Evolutionary conservation across 306 rosid genomes (phyloP).

Genomic region (Vachellia pachyceras): DNA sequence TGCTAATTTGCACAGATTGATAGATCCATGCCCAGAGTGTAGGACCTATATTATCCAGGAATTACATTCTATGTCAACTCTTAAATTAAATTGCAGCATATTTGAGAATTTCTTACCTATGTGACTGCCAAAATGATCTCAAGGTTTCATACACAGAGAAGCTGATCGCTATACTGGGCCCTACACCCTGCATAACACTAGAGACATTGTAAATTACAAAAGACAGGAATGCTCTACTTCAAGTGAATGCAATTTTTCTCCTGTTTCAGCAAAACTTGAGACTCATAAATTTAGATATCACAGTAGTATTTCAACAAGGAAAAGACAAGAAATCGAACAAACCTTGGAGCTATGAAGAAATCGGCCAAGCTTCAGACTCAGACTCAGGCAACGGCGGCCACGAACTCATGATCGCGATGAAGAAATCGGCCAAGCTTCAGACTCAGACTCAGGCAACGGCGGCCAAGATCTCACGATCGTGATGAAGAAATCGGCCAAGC

Average conservation of each 20-base stretch:
- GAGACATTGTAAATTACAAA: constrained; percentile 28
- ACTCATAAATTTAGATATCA: too few species aligned
- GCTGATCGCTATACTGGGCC: constrained; percentile 95
- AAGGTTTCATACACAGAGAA: constrained; percentile 89
- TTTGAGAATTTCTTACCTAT: constrained; percentile 59
- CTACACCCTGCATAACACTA: constrained; percentile 79
- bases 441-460: too few species aligned
- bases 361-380: too few species aligned
- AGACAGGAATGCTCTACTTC: constrained; percentile 25
- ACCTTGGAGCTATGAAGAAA: too few species aligned
- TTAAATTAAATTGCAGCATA: constrained; percentile 14
- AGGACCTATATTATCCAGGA: neutral
- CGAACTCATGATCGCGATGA: too few species aligned
- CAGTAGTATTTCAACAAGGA: too few species aligned
- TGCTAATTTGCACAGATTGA: neutral
- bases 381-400: too few species aligned
- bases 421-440: too few species aligned
- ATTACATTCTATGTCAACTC: neutral
- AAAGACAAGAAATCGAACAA: too few species aligned
- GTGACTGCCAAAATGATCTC: constrained; percentile 81
- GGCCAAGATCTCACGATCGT: too few species aligned
- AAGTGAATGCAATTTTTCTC: constrained; percentile 3
- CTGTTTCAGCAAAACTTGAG: too few species aligned
- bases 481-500: too few species aligned
- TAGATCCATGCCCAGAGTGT: neutral